Base-by-base conservation (phyloP, 441 rosid species). In the Erodium moschatum region DNA sequence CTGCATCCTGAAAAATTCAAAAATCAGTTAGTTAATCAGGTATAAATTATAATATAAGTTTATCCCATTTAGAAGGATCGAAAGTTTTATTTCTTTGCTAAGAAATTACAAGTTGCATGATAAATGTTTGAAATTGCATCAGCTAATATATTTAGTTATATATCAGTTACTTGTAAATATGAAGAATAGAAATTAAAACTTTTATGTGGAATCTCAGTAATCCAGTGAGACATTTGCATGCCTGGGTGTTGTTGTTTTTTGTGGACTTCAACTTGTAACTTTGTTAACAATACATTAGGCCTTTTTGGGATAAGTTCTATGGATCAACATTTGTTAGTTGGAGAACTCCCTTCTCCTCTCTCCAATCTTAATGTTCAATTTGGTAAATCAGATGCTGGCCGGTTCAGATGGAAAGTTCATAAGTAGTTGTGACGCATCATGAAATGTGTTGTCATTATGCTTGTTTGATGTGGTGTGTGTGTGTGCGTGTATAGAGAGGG, bases 21-120 rank as follows among this genome's bases (percentile, higher is more conserved):
- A 80, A 93, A 91, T 52, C 97, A 89, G 79, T 77, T 91, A 65
- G 81, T 84, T 70, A 93, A 93, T 81, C 98, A 91, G 98, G 98
- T 93, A 82, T 40, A 40, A 4, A n/a, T n/a, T n/a, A n/a, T n/a
- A 29, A 29, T 74, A 63, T 69, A 68, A 18, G 65, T 38, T 60
- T 65, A 54, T 18, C n/a, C 40, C 9, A 15, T 50, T 50, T 50
- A 50, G 19, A 50, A 15, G 19, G 58, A 15, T 50, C 18, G 15
- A 4, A n/a, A 50, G 20, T 15, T 15, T 50, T 15, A 1, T 50
- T 50, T 50, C 58, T 15, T 50, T 15, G 58, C 58, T 50, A 50
- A 50, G 58, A 50, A 15, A 15, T 15, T 50, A 15, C 58, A 15
- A 50, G 20, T 15, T 50, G 20, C 58, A n/a, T 15, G 8, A 15